Conservation (phyloP, 1,139 yeast species). For the Lodderomyces orthopsilosis region DNA sequence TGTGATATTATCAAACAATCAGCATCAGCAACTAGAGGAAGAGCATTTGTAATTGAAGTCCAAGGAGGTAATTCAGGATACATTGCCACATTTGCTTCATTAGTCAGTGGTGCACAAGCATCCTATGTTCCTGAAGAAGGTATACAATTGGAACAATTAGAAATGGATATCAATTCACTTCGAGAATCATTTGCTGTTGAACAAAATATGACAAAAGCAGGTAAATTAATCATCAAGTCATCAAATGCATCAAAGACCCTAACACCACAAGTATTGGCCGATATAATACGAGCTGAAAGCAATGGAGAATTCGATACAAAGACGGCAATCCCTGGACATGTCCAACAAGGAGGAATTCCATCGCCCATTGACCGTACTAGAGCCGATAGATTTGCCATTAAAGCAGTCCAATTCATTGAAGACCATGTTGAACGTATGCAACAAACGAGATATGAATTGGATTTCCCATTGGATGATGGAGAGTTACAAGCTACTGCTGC, state of each 20-base stretch:
- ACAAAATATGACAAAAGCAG: conserved; percentile 63
- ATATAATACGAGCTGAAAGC: conserved; percentile 77
- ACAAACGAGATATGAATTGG: conserved; percentile 27
- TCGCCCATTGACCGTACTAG: conserved; percentile 92
- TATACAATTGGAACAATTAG: conserved; percentile 54
- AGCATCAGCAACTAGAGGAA: conserved; percentile 74
- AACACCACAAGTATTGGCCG: conserved; percentile 77
- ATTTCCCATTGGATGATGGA: conserved; percentile 33
- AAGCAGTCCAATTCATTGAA: conserved; percentile 85
- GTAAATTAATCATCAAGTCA: conserved; percentile 81
- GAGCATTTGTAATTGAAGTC: conserved; percentile 80
- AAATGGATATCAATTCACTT: conserved; percentile 58
- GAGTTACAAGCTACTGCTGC: conserved; percentile 62
- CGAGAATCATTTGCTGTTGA: conserved; percentile 57
- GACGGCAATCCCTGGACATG: conserved; percentile 97
- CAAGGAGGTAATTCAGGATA: conserved; percentile 86
- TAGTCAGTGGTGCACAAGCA: conserved; percentile 72
- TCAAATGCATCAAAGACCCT: conserved; percentile 82
- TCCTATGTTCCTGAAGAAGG: conserved; percentile 76
- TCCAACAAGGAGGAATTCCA: conserved; percentile 96
- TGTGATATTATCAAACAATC: conserved; percentile 79
- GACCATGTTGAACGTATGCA: conserved; percentile 25
- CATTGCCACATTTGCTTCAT: conserved; percentile 66
- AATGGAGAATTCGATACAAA: conserved; percentile 80
- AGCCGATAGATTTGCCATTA: conserved; percentile 86